phyloP scores from a whole-genome alignment of 352 stramenopile species.

The Phytophthora gonapodyides region DNA sequence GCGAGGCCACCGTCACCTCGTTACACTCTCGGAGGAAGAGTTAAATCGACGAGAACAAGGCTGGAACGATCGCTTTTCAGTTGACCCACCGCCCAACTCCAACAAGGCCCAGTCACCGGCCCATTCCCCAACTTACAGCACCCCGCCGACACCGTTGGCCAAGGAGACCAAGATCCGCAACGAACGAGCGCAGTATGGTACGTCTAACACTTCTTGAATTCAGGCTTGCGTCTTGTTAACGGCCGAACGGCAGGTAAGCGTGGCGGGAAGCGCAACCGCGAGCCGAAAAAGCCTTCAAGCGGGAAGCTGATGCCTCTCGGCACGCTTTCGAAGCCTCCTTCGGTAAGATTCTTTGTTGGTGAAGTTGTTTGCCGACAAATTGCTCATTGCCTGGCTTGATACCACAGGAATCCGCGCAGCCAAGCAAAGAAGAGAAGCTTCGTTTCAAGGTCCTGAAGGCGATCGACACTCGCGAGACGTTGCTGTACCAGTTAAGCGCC shows the following conservation, averaged over 20 bases:
- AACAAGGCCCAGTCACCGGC: slow-evolving; percentile 46
- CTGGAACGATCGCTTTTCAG: slow-evolving; percentile 77
- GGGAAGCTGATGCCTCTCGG: slow-evolving; percentile 47
- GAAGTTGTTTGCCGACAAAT: background rate
- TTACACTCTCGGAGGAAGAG: slow-evolving; percentile 52
- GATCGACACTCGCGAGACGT: slow-evolving; percentile 67
- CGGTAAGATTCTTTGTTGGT: slow-evolving; percentile 22
- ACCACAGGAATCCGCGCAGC: slow-evolving; percentile 30
- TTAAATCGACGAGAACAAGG: slow-evolving; percentile 66
- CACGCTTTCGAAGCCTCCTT: slow-evolving; percentile 35
- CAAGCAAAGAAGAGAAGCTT: slow-evolving; percentile 73
- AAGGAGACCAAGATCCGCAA: slow-evolving; percentile 63
- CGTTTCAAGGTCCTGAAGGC: slow-evolving; percentile 68
- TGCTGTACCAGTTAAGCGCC: slow-evolving; percentile 73
- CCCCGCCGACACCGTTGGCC: slow-evolving; percentile 24
- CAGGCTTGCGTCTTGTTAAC: background rate
- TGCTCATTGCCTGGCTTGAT: background rate
- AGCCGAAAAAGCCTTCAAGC: slow-evolving; percentile 30
- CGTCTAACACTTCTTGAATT: background rate
- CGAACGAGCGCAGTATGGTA: slow-evolving; percentile 63
- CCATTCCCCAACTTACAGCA: slow-evolving; percentile 28
- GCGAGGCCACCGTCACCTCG: slow-evolving; percentile 43
- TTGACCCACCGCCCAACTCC: slow-evolving; percentile 52
- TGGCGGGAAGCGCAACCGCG: slow-evolving; percentile 25
- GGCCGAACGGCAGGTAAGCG: slow-evolving; percentile 29